Percentiles rank a stretch among this genome's conserved stretches.
Evolutionary conservation across 2,329 filamentous ascomycete genomes (phyloP).

Genomic region (Penicillium verrucosum): DNA sequence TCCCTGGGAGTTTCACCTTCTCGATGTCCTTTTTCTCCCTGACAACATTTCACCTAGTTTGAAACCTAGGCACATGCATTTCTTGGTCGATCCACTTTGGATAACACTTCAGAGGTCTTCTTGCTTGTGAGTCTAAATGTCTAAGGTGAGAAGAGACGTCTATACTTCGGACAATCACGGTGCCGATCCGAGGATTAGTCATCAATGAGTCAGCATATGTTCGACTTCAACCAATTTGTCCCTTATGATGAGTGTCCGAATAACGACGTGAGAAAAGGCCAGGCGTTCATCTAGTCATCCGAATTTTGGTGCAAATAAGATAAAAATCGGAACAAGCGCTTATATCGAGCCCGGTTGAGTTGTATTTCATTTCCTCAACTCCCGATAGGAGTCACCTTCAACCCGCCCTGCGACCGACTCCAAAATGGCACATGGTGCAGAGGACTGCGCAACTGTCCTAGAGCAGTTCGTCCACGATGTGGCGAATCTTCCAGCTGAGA

Average conservation of each 20-base stretch:
- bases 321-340: background rate
- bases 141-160: background rate
- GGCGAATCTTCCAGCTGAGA: conserved; percentile 61
- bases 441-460: conserved; percentile 62
- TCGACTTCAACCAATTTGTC: background rate
- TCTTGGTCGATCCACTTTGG: too few relatives aligned
- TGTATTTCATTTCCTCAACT: background rate
- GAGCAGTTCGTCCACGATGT: conserved; percentile 66
- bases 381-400: background rate
- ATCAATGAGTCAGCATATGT: background rate
- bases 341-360: background rate
- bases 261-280: background rate
- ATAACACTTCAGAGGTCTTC: too few relatives aligned
- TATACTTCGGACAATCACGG: background rate
- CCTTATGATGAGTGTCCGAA: background rate
- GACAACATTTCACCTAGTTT: too few relatives aligned
- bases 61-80: too few relatives aligned
- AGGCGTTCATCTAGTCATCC: background rate
- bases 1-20: too few relatives aligned
- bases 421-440: conserved; percentile 48
- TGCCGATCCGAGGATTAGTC: background rate
- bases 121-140: background rate
- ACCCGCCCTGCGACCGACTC: conserved; percentile 1
- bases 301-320: background rate
- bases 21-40: too few relatives aligned